Evolutionary conservation across 768 basidiomycete species (phyloP), one percentile per base, ranked within the genome.

Genomic region (Tubosaeta sp.): DNA sequence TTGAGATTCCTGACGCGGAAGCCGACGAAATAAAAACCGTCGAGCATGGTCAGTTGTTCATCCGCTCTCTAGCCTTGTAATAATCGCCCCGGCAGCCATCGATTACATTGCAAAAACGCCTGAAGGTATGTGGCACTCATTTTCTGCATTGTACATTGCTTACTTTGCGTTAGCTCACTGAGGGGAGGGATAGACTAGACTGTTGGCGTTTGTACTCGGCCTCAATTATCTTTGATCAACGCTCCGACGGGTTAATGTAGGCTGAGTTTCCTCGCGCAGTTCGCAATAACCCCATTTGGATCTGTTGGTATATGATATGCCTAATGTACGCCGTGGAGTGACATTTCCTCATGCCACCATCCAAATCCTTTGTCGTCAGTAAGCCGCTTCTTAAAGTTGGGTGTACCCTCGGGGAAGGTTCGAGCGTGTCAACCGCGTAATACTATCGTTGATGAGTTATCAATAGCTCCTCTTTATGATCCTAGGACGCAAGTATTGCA

Each of bases 1-100:
- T 99, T 66, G 96, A 98, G 72, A 99, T 99, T 63, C 95, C 96
- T 14, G 96, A 99, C 64, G 85, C 81, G 32, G 96, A 99, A 70
- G 95, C 94, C 10, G 95, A 97, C 69, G 85, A 84, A 62, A 97
- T 98, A 66, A 84, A 83, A 62, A 93, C 90, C 7, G 90, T 98
- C 47, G 81, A 83, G 59, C 88, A 97, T 70, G 95, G 94, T 94
- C 63, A 49, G 80, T 38, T n/a, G 32, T 36, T 40, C 24, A 16
- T 51, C 21, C 13, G 0, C 21, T 13, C 11, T 46, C 36, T 44
- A n/a, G 14, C 21, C 29, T 49, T 3, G 13, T 35, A 21, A 49
- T 21, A 25, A 31, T 56, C 34, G 50, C 48, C 54, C 57, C 13
- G 8, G 44, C 29, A 95, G 94, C 94, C 49, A 90, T 97, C 65